These are phyloP conservation scores for Trametes sp. DNA, from an alignment of 1,284 basidiomycete species.

Conservation along the genomic window DNA sequence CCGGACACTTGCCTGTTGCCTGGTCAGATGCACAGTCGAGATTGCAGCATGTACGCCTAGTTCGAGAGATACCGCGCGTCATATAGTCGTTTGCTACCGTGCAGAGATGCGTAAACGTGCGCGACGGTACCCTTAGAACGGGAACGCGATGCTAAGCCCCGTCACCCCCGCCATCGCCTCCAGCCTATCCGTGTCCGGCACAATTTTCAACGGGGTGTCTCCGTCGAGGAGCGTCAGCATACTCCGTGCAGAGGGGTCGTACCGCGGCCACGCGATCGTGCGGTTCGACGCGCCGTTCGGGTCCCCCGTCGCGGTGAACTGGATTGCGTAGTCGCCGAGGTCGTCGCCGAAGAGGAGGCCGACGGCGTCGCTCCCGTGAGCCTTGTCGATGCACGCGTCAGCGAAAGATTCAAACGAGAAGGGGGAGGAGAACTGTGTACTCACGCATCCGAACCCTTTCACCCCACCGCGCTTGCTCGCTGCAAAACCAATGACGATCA, in stretches of 20 bases:
- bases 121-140: conserved; percentile 8
- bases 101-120: no score
- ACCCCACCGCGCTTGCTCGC: conserved; percentile 49
- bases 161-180: conserved; percentile 14
- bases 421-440: conserved; percentile 15
- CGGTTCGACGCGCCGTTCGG: conserved; percentile 32
- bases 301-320: conserved; percentile 33
- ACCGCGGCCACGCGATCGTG: conserved; percentile 29
- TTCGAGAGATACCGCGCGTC: no score
- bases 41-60: no score
- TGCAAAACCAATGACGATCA: background rate
- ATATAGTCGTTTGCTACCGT: no score
- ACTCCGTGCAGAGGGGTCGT: conserved; percentile 17
- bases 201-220: conserved; percentile 30
- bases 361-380: conserved; percentile 30
- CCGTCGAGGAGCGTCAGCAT: conserved; percentile 34
- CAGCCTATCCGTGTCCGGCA: conserved; percentile 11
- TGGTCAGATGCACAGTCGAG: no score
- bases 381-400: background rate
- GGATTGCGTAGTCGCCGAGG: conserved; percentile 32
- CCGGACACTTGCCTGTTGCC: no score
- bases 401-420: background rate
- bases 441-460: conserved; percentile 51
- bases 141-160: conserved; percentile 1
- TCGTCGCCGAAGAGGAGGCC: conserved; percentile 19